These are phyloP conservation scores for Trichomonas vaginalis DNA, from an alignment of 208 protist genomes.

Conservation along the genomic window DNA sequence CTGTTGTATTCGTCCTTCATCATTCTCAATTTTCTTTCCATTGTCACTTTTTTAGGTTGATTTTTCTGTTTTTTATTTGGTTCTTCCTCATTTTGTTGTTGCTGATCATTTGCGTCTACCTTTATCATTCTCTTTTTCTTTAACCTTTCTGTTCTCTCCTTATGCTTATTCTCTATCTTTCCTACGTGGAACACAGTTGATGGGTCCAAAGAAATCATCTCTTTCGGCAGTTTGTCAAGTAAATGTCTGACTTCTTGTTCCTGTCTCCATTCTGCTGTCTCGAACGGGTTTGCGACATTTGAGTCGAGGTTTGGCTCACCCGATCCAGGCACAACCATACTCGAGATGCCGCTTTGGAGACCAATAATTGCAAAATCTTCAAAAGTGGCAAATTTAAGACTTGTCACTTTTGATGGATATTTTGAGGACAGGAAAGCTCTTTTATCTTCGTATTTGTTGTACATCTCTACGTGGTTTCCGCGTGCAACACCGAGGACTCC, in stretches of 20 bases:
- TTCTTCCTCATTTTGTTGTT: background rate
- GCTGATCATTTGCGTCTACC: too few species aligned
- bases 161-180: background rate
- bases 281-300: background rate
- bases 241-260: background rate
- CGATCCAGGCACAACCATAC: background rate
- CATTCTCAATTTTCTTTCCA: background rate
- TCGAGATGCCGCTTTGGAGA: background rate
- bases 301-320: background rate
- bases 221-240: background rate
- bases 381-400: background rate
- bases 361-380: slow-evolving; percentile 4
- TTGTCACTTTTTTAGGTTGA: background rate
- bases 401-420: background rate
- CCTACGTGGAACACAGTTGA: background rate
- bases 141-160: background rate
- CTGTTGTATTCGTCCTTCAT: slow-evolving; percentile 9
- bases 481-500: background rate
- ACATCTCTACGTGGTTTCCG: background rate
- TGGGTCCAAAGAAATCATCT: background rate
- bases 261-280: background rate
- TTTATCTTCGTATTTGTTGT: background rate
- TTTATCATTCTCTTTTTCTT: slow-evolving; percentile 3
- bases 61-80: background rate
- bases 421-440: background rate